phyloP scores from a whole-genome alignment of 169 alveolate genomes.

The Eimeria acervulina region DNA sequence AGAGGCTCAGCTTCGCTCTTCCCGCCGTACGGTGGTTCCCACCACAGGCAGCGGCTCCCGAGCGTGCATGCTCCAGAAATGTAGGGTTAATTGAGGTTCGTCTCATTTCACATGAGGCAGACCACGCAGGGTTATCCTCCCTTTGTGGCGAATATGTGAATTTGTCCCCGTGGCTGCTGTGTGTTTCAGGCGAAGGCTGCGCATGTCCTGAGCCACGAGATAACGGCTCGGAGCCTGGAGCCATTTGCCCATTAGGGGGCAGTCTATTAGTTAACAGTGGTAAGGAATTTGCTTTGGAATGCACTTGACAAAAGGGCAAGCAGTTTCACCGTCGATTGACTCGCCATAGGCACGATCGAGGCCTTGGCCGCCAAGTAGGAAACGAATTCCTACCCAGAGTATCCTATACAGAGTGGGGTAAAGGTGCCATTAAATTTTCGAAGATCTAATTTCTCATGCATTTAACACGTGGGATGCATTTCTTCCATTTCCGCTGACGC shows the following conservation, averaged over 20 bases:
- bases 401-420: neutral
- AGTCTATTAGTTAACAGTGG: neutral
- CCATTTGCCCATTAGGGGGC: neutral
- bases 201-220: constrained; percentile 32
- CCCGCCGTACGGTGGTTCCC: neutral
- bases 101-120: neutral
- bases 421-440: neutral
- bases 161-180: neutral
- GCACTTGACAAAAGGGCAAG: neutral
- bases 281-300: neutral
- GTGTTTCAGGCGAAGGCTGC: constrained; percentile 3
- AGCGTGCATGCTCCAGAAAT: neutral
- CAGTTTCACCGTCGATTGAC: neutral
- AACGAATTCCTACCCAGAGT: neutral
- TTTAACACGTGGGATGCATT: neutral
- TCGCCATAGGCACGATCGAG: constrained; percentile 49
- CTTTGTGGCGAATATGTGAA: neutral
- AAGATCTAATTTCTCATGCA: neutral
- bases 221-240: neutral
- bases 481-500: neutral
- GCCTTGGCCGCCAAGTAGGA: neutral
- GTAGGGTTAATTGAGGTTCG: neutral
- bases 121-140: neutral
- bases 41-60: constrained; percentile 13
- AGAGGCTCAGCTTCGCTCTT: neutral